These are phyloP conservation scores for Dactylellina drechsleri DNA, from an alignment of 2,329 filamentous ascomycete genomes.

Conservation along the genomic window DNA sequence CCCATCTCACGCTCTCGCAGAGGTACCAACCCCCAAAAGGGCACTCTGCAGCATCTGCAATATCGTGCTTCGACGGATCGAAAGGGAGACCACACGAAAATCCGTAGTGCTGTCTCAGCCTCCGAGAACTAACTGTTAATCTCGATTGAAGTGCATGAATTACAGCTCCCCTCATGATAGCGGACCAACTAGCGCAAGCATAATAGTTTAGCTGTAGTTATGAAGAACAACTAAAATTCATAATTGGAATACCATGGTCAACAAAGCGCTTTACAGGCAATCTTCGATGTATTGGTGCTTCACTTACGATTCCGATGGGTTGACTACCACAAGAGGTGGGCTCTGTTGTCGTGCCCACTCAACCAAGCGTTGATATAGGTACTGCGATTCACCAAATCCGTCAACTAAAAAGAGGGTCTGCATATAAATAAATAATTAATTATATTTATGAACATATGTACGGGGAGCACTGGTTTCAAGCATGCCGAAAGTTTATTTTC, in stretches of 20 bases:
- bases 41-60: neutral
- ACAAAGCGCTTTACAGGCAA: neutral
- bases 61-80: neutral
- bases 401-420: slow-evolving; percentile 32
- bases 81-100: neutral
- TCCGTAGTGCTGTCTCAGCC: slow-evolving; percentile 39
- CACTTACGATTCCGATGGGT: slow-evolving; percentile 39
- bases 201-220: neutral
- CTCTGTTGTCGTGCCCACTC: slow-evolving; percentile 9
- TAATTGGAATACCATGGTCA: neutral
- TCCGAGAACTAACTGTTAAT: slow-evolving; percentile 6
- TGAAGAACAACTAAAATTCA: neutral
- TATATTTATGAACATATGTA: too few species aligned
- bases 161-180: slow-evolving; percentile 32
- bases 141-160: slow-evolving; percentile 22
- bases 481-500: too few species aligned
- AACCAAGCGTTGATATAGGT: slow-evolving; percentile 19
- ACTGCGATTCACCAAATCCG: slow-evolving; percentile 32
- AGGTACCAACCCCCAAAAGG: neutral
- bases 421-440: too few species aligned
- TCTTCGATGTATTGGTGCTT: neutral
- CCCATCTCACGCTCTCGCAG: too few species aligned
- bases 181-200: slow-evolving; percentile 13
- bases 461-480: too few species aligned
- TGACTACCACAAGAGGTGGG: slow-evolving; percentile 20